phyloP scores from a whole-genome alignment of 1,139 yeast species.

The Kodamaea sp. region DNA sequence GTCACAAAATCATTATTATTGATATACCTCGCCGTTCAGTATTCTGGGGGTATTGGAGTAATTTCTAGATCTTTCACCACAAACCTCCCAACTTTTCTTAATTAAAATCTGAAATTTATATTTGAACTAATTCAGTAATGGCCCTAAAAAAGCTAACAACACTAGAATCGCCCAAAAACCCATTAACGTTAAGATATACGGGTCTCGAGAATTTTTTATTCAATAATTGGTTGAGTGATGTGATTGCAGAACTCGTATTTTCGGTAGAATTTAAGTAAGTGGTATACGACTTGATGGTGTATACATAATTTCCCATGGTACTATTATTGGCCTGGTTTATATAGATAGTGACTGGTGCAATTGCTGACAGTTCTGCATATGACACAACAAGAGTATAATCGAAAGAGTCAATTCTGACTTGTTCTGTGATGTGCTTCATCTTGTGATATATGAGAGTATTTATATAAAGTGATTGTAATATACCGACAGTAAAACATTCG shows the following conservation, averaged over 20 bases:
- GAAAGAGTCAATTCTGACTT: conserved; percentile 5
- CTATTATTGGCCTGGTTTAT: conserved; percentile 15
- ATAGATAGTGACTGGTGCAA: conserved; percentile 19
- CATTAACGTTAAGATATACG: conserved; percentile 15
- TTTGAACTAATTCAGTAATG: conserved; percentile 2
- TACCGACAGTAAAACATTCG: no score
- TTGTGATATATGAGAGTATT: neutral
- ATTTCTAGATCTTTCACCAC: no score
- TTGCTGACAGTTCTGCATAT: conserved; percentile 3
- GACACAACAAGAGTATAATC: conserved; percentile 18
- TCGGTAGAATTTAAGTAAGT: conserved; percentile 9
- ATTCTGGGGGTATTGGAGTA: no score
- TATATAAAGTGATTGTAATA: neutral
- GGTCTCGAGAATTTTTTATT: conserved; percentile 13
- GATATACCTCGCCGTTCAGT: no score
- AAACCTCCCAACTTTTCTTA: no score
- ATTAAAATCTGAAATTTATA: no score
- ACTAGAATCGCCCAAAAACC: conserved; percentile 7
- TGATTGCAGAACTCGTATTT: conserved; percentile 5
- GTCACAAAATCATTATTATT: no score
- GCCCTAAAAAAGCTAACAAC: conserved; percentile 12
- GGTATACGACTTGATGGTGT: conserved; percentile 16
- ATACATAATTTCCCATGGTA: conserved; percentile 19
- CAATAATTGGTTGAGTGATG: conserved; percentile 11
- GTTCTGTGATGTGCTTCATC: conserved; percentile 9